Conservation (phyloP, 495 filamentous ascomycete species). For the Xylaria curta region DNA sequence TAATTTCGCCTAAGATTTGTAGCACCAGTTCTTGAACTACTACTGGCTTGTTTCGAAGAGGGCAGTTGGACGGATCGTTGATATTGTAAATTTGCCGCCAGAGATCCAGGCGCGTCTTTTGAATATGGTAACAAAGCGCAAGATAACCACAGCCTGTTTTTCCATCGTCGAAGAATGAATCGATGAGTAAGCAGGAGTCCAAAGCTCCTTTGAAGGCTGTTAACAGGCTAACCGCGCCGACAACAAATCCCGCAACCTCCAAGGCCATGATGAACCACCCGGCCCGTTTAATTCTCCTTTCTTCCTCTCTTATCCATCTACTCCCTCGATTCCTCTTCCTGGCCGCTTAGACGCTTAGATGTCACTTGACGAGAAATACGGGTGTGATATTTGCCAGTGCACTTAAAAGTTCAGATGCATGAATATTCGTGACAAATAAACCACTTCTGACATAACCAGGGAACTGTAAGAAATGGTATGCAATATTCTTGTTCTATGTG, state of each 20-base stretch:
- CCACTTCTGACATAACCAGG: too few species aligned
- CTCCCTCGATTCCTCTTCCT: too few species aligned
- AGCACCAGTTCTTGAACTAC: not conserved
- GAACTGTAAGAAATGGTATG: too few species aligned
- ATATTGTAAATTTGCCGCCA: not conserved
- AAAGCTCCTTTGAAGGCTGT: conserved; percentile 2
- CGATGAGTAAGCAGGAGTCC: conserved; percentile 1
- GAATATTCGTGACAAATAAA: too few species aligned
- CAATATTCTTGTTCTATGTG: too few species aligned
- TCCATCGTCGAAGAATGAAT: not conserved
- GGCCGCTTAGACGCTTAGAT: too few species aligned
- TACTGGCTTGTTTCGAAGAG: not conserved
- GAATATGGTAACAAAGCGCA: not conserved
- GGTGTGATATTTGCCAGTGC: too few species aligned
- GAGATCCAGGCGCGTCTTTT: conserved; percentile 18
- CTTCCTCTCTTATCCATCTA: not conserved
- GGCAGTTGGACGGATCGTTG: not conserved
- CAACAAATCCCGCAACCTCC: not conserved
- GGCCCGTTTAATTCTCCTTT: not conserved
- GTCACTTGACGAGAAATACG: too few species aligned
- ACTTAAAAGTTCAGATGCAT: too few species aligned
- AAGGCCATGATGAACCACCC: not conserved
- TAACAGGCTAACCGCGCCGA: not conserved
- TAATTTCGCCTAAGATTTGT: not conserved
- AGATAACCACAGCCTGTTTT: conserved; percentile 4